Base-by-base conservation (phyloP, 148 eudicot genomes). In the Salicornia ramosissima region DNA sequence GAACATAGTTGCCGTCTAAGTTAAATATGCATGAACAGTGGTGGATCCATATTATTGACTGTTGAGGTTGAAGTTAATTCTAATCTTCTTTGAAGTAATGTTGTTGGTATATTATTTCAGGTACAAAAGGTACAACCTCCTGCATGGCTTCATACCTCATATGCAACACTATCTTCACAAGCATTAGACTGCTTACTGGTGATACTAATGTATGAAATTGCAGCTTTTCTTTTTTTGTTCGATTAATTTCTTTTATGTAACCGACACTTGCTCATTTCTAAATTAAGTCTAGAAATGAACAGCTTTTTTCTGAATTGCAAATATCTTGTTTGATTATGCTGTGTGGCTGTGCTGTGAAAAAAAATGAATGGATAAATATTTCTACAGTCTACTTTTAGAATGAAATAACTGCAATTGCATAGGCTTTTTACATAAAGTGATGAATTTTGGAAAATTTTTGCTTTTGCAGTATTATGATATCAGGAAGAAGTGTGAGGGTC, bases 401-500 rank as follows among this genome's bases (percentile, higher is more conserved):
- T 12, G 50, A 42, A 55, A 2, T 65, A 8, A 15, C 21, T 15
- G 7, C 13, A 68, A 13, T 55, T 28, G 42, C 56, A 11, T 46
- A 56, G 31, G 19, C 45, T 19, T 43, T 33, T 31, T 22, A 13
- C 26, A 60, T 30, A 21, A 29, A 29, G 21, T 54, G 2, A 47
- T 30, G 49, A 54, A 56, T 40, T 24, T 36, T 77, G 31, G 61
- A 34, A 5, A 24, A 10, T 29, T 14, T 43, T 30, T 30, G 16
- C n/a, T 59, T 63, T 64, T 86, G 82, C 91, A 92, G 97, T 83
- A 90, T 71, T 89, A 92, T 71, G 97, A 92, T 74, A 75, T 92
- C 65, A 73, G 97, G 76, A 92, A 87, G 84, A 82, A 92, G 85
- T 92, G 97, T 59, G 86, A 70, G 66, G 97, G 97, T 67, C 83